A percentile compares a stretch with the other conserved stretches of the same genome.
phyloP scores from a whole-genome alignment of 176 grass and related monocot species.

The Phragmites australis region DNA sequence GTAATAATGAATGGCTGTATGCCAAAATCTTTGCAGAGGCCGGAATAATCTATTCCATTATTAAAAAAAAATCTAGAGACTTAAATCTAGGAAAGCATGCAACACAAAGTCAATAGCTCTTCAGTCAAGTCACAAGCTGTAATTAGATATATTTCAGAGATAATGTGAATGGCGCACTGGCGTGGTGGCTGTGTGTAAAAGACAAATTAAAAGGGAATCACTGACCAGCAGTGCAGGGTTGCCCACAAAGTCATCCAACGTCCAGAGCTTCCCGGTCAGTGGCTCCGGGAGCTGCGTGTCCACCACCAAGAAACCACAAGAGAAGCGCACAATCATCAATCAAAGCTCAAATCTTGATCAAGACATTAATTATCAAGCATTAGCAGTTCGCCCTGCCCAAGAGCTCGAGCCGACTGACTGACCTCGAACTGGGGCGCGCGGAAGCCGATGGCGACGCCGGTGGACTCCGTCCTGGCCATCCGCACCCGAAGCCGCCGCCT shows the following conservation, averaged over 20 bases:
- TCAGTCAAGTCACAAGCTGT: not conserved
- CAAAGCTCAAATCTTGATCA: not conserved
- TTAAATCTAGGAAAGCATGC: too few relatives aligned
- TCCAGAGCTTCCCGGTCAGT: slow-evolving; percentile 68
- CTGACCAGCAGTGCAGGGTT: slow-evolving; percentile 73
- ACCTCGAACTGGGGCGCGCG: slow-evolving; percentile 73
- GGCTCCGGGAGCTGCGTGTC: slow-evolving; percentile 75
- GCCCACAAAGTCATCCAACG: slow-evolving; percentile 79
- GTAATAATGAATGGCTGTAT: too few relatives aligned
- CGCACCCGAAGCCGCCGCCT: slow-evolving; percentile 38
- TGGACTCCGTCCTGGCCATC: slow-evolving; percentile 58
- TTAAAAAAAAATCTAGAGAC: too few relatives aligned
- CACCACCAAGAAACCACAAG: not conserved
- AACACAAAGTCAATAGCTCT: too few relatives aligned
- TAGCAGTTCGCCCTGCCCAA: not conserved
- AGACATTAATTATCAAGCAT: not conserved
- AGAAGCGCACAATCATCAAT: not conserved
- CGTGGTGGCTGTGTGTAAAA: not conserved
- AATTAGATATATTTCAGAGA: not conserved
- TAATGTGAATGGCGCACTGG: too few relatives aligned
- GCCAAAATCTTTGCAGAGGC: too few relatives aligned
- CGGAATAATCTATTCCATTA: too few relatives aligned
- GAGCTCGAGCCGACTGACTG: not conserved
- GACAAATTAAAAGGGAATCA: not conserved
- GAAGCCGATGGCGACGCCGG: slow-evolving; percentile 44